phyloP scores from a whole-genome alignment of 164 flowering plant species.

The Pachysandra terminalis region DNA sequence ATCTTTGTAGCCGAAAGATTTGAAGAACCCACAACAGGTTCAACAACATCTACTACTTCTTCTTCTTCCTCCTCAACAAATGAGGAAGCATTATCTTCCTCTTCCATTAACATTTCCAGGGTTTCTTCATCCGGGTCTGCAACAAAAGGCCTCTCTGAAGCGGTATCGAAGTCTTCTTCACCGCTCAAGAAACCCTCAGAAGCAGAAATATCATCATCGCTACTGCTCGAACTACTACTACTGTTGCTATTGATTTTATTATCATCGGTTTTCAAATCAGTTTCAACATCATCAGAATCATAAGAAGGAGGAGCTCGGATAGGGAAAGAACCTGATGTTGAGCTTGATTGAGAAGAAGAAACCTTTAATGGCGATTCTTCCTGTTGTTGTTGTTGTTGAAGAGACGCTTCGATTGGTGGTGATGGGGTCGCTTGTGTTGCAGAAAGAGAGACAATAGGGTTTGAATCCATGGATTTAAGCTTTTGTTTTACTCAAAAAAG shows the following conservation, averaged over 20 bases:
- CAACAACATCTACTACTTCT: background rate
- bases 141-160: slow-evolving; percentile 39
- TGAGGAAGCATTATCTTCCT: slow-evolving; percentile 6
- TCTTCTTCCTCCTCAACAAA: background rate
- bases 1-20: slow-evolving; percentile 6
- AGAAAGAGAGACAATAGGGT: slow-evolving; percentile 20
- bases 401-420: background rate
- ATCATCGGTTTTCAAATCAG: slow-evolving; percentile 1
- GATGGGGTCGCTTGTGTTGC: slow-evolving; percentile 15
- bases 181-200: slow-evolving; percentile 52
- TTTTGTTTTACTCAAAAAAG: slow-evolving; percentile 8
- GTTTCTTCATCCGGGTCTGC: slow-evolving; percentile 33
- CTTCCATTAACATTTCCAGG: slow-evolving; percentile 18
- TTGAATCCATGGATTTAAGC: slow-evolving; percentile 30
- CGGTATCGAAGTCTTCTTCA: slow-evolving; percentile 57
- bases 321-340: slow-evolving; percentile 31
- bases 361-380: slow-evolving; percentile 5
- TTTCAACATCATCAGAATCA: slow-evolving; percentile 29
- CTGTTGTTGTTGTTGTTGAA: too few species aligned
- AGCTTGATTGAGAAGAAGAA: slow-evolving; percentile 7
- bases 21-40: slow-evolving; percentile 13
- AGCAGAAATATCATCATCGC: slow-evolving; percentile 20
- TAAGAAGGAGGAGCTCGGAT: slow-evolving; percentile 40
- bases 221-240: slow-evolving; percentile 16
- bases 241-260: background rate